Evolutionary conservation across 75 land plant genomes (phyloP), one percentile per base, ranked within the genome.

Genomic region (Cryptomeria japonica): DNA sequence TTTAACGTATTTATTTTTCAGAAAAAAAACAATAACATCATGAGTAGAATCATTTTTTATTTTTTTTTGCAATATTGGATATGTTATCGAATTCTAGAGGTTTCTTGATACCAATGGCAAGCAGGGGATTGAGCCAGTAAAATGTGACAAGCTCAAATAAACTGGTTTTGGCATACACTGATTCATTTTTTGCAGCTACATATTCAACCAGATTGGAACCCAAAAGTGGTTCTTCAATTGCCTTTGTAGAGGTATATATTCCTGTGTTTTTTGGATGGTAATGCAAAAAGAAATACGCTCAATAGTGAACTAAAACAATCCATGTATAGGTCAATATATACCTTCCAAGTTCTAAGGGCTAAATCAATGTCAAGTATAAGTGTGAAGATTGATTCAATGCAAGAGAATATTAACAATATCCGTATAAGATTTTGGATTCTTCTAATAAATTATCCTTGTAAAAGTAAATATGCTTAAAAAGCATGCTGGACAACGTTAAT

Each of bases 61-160:
- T n/a, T 34, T 90, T 87, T n/a, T 89, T 39, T 64, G 91, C 92
- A 73, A 97, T 85, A 53, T 88, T 87, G 22, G 99, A 98, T 37
- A 97, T 82, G 15, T 97, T 96, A 73, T 92, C 89, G 14, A 91
- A 91, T 16, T 93, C 93, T 14, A 97, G 92, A 9, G 96, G 94
- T 86, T 93, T 97, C 75, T 94, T 93, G 75, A 84, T 73, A 1
- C 99, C 99, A 44, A 90, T 79, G 53, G 88, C 87, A 86, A 97
- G 92, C 22, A 96, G 86, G 19, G 98, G 95, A 78, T 93, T 95
- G 34, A 96, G 85, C 99, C 99, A 97, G 14, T 95, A 93, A 87
- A 95, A 93, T 68, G 97, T 95, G 36, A 93, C 86, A 6, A 94
- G 93, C 41, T 93, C 95, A 12, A 91, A 34, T 75, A 94, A 32